A percentile compares a stretch with the other conserved stretches of the same genome.
Conservation (phyloP, 179 eudicot species). For the Carnegiea gigantea region DNA sequence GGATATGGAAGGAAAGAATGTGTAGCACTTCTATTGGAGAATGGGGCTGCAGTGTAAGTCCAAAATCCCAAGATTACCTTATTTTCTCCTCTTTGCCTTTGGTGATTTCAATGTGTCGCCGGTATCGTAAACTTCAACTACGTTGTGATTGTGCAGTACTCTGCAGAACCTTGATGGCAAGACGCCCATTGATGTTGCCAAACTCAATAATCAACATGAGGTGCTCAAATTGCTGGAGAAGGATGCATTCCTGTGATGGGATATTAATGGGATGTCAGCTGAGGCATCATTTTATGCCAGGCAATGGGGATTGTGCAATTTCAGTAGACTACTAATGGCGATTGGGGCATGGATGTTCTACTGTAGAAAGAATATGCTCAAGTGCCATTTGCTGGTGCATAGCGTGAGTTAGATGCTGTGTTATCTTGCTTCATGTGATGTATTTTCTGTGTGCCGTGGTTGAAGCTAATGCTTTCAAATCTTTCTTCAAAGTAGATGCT, state of each 20-base stretch:
- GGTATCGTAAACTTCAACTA: constrained; percentile 3
- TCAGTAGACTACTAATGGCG: neutral
- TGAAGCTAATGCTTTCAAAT: neutral
- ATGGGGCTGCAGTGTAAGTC: constrained; percentile 97
- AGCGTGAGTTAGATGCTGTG: neutral
- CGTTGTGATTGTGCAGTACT: constrained; percentile 52
- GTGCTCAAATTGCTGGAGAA: constrained; percentile 88
- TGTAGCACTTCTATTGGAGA: constrained; percentile 87
- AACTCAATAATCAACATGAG: constrained; percentile 84
- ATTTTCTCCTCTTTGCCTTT: neutral
- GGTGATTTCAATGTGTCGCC: neutral
- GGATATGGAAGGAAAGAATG: constrained; percentile 99
- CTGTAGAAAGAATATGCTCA: neutral
- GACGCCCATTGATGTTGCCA: constrained; percentile 97
- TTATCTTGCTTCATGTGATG: neutral
- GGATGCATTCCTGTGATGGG: constrained; percentile 78
- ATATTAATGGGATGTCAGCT: neutral
- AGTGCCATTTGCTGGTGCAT: neutral
- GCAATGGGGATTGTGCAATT: constrained; percentile 10
- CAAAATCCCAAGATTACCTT: neutral
- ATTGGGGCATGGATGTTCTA: neutral
- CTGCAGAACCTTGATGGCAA: constrained; percentile 95
- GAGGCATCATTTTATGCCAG: neutral
- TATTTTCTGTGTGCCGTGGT: neutral
- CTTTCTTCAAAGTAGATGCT: neutral